Base-by-base conservation (phyloP, 176 grass and related monocot species). In the bread wheat (Triticum aestivum) region DNA sequence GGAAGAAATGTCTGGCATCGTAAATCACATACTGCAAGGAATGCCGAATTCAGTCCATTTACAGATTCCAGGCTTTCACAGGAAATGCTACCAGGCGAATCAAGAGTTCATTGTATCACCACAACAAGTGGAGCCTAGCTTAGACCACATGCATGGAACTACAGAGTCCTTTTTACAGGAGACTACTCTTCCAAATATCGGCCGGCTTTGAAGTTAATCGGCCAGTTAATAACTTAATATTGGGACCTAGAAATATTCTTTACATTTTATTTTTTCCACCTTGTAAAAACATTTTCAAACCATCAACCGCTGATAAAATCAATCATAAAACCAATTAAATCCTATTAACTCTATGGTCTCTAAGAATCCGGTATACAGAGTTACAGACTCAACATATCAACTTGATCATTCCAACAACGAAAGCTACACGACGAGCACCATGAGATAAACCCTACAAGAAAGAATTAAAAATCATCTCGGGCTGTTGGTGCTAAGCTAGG, bases 241-340 rank as follows among this genome's bases (percentile, higher is more conserved):
- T 66, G 64, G 29, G 27, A 67, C 27, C 27, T 66, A 66, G 27
- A 66, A 67, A 54, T 49, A 74, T 37, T 69, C 47, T 8, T 13
- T 35, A 70, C 18, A 23, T 6, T 70, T 62, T 58, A 52, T 64
- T 35, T 45, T 77, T 37, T 34, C 11, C 21, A 49, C 39, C 58
- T 88, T 39, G 39, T 38, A 61, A 41, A 18, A 87, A 41, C 13
- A 26, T 12, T 75, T 75, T 49, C 3, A 61, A 23, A 52, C 38
- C 51, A 49, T 78, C 34, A 83, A 61, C 51, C 33, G 18, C 13
- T 20, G 47, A 27, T 47, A 75, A 49, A 69, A 42, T 69, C 51
- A 9, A 78, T 47, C 38, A 71, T 30, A 44, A 38, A 49, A 44
- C 81, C 39, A 62, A 79, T 83, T 72, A 11, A 35, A 49, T 84